Conservation (phyloP, 805 yeast species). For the Debaryomyces hansenii region DNA sequence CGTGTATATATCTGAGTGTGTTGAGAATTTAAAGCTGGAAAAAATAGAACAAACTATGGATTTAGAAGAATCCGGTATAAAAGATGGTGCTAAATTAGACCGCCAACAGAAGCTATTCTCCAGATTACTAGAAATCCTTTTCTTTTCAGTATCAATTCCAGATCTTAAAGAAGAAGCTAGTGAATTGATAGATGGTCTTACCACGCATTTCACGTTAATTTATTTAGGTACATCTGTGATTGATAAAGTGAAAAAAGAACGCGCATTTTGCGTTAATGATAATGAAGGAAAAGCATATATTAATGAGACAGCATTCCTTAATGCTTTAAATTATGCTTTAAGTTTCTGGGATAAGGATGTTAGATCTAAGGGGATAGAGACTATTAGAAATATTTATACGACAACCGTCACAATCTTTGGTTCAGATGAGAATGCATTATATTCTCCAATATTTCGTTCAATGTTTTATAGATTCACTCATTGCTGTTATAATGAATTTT, state of each 20-base stretch:
- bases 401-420: conserved; percentile 72
- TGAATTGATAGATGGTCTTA: conserved; percentile 58
- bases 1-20: conserved; percentile 50
- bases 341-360: conserved; percentile 74
- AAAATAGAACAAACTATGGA: conserved; percentile 30
- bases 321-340: conserved; percentile 76
- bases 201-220: conserved; percentile 76
- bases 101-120: conserved; percentile 67
- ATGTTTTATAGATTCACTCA: conserved; percentile 84
- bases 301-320: conserved; percentile 67
- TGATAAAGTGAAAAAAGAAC: conserved; percentile 63
- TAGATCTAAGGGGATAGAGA: conserved; percentile 66
- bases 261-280: conserved; percentile 73
- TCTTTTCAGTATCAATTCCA: conserved; percentile 72
- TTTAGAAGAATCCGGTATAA: conserved; percentile 43
- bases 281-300: conserved; percentile 75
- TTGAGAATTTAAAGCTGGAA: conserved; percentile 43
- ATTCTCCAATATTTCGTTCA: conserved; percentile 72
- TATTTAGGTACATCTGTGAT: conserved; percentile 73
- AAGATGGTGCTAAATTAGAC: conserved; percentile 49
- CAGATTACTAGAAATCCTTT: conserved; percentile 66
- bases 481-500: conserved; percentile 86
- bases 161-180: conserved; percentile 71
- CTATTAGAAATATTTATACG: conserved; percentile 60
- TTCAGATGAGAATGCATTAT: conserved; percentile 57